These are phyloP conservation scores for Coleophoma eucalyptorum DNA, from an alignment of 2,329 filamentous ascomycete genomes.

Conservation along the genomic window DNA sequence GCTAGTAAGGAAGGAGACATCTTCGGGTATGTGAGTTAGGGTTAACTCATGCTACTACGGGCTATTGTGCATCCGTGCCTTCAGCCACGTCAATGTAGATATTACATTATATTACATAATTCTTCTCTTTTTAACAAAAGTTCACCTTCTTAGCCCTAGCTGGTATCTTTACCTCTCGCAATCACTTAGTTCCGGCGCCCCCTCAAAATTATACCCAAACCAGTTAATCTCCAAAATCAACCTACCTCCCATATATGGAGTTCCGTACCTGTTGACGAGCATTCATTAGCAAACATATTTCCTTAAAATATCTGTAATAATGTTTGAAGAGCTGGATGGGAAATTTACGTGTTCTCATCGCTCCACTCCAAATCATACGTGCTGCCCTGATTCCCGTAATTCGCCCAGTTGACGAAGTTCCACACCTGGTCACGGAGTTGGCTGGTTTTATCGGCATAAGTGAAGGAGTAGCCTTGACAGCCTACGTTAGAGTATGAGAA, in stretches of 20 bases:
- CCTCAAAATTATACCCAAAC: neutral
- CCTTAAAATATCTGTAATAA: neutral
- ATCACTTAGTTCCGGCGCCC: neutral
- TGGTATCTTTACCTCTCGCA: neutral
- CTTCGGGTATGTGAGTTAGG: too few relatives aligned
- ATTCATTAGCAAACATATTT: neutral
- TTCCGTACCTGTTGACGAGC: neutral
- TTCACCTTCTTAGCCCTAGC: neutral
- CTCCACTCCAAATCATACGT: conserved; percentile 1
- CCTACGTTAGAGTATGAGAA: conserved; percentile 1
- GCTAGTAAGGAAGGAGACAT: too few relatives aligned
- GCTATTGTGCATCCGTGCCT: too few relatives aligned
- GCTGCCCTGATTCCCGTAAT: conserved; percentile 1
- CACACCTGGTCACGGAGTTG: neutral
- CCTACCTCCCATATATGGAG: conserved; percentile 1
- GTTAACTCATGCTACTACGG: too few relatives aligned
- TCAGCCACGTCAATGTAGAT: too few relatives aligned
- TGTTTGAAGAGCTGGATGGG: neutral
- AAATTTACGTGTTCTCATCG: neutral
- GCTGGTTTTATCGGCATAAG: conserved; percentile 1
- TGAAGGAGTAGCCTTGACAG: neutral
- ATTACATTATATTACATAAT: too few relatives aligned
- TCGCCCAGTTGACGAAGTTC: conserved; percentile 2
- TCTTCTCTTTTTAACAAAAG: neutral
- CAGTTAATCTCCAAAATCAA: neutral